Evolutionary conservation across 805 yeast genomes (phyloP), one percentile per base, ranked within the genome.

Genomic region (Saccharomyces mikatae): DNA sequence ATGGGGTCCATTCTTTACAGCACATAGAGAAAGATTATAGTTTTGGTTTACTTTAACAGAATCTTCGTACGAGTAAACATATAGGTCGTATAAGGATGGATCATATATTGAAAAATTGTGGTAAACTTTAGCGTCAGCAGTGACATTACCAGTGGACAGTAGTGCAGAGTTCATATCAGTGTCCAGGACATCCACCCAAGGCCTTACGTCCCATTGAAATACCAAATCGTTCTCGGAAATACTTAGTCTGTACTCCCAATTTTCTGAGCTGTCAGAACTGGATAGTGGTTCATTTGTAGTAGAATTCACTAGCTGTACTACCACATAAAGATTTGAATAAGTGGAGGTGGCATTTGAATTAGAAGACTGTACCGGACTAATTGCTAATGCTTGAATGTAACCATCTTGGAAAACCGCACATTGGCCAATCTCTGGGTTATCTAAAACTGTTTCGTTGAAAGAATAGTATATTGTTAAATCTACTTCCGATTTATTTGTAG

Each of bases 131-230:
- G 52, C 46, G 6, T 63, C 62, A 1, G 66, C 51, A 17, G 76
- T 64, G 48, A 80, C 75, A 59, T 78, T 77, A 2, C 83, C 83
- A 0, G 91, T 83, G 22, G 80, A 80, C 32, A 89, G 73, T 56
- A 88, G 71, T 0, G 87, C 90, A 36, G 87, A 79, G 17, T 75
- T 73, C 61, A 80, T 79, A 69, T 88, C 96, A 0, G 90, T 72
- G 65, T 89, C 96, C 1, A 87, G 79, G 17, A 86, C 71, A 36
- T 68, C 62, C 0, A 82, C 77, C 79, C 82, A 78, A 10, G 80
- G 65, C 17, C 80, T 71, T 47, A 74, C 73, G 66, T 84, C 89
- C 87, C 88, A 86, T 63, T 84, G 88, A 61, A 80, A 86, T 0
- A 81, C 81, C 59, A 84, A 71, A 64, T 83, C 83, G 50, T 75